Conservation (phyloP, 164 flowering plant species). For the Vitis cinerea region DNA sequence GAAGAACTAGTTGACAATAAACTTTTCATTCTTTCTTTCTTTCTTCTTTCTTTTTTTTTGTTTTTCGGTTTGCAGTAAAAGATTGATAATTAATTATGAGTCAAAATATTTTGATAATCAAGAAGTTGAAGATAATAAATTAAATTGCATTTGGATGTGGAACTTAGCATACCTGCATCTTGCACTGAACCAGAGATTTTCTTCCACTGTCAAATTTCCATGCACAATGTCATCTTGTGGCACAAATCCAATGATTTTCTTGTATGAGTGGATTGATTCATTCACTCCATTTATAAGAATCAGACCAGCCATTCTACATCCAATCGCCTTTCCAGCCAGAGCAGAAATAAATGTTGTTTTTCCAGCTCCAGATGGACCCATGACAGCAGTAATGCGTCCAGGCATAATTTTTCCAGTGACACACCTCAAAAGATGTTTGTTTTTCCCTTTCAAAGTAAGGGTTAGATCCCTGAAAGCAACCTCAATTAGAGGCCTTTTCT, state of each 20-base stretch:
- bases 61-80: too few relatives aligned
- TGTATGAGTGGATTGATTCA: constrained; percentile 79
- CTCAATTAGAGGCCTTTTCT: constrained; percentile 74
- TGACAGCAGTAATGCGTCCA: constrained; percentile 94
- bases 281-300: constrained; percentile 80
- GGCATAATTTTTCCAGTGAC: constrained; percentile 89
- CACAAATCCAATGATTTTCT: constrained; percentile 89
- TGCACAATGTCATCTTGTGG: constrained; percentile 99
- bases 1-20: too few relatives aligned
- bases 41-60: too few relatives aligned
- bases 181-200: constrained; percentile 95
- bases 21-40: too few relatives aligned
- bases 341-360: constrained; percentile 98
- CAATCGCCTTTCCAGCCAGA: constrained; percentile 79
- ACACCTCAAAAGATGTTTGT: constrained; percentile 74
- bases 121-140: neutral
- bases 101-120: too few relatives aligned
- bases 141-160: neutral
- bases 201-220: constrained; percentile 97
- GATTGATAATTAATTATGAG: too few relatives aligned
- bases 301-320: constrained; percentile 66
- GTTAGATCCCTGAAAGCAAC: constrained; percentile 89
- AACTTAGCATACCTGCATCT: constrained; percentile 68
- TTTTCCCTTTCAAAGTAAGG: constrained; percentile 77
- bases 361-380: constrained; percentile 99